These are phyloP conservation scores for Leishmania aethiopica DNA, from an alignment of 208 protist species.

Conservation along the genomic window DNA sequence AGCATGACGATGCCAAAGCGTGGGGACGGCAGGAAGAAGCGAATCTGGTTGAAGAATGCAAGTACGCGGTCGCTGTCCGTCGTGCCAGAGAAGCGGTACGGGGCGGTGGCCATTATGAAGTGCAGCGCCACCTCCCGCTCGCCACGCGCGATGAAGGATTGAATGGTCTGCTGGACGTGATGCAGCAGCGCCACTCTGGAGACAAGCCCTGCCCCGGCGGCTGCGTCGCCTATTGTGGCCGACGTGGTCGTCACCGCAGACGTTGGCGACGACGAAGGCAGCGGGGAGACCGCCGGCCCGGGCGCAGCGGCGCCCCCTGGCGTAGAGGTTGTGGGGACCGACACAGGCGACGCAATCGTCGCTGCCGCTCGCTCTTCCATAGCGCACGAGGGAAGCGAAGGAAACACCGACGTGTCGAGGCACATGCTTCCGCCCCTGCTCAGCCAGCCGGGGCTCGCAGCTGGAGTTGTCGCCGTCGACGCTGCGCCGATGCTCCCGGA, in stretches of 20 bases:
- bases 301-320: background rate
- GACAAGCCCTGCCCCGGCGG: background rate
- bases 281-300: background rate
- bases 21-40: conserved; percentile 54
- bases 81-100: conserved; percentile 46
- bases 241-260: background rate
- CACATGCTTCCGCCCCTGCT: conserved; percentile 4
- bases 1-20: conserved; percentile 59
- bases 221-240: conserved; percentile 3
- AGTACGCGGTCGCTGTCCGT: conserved; percentile 52
- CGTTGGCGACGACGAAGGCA: background rate
- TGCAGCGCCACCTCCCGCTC: conserved; percentile 66
- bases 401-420: background rate
- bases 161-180: conserved; percentile 45
- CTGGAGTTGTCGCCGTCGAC: conserved; percentile 2
- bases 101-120: conserved; percentile 58
- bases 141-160: conserved; percentile 47
- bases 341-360: conserved; percentile 1
- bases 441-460: conserved; percentile 2
- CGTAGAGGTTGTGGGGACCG: conserved; percentile 5
- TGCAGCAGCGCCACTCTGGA: conserved; percentile 14
- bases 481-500: background rate
- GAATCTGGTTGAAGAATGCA: conserved; percentile 67
- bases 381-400: conserved; percentile 10
- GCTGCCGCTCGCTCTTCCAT: conserved; percentile 19